A percentile compares a stretch with the other conserved stretches of the same genome.
Conservation (phyloP, 1,284 basidiomycete species). For the Vanrija sp. region DNA sequence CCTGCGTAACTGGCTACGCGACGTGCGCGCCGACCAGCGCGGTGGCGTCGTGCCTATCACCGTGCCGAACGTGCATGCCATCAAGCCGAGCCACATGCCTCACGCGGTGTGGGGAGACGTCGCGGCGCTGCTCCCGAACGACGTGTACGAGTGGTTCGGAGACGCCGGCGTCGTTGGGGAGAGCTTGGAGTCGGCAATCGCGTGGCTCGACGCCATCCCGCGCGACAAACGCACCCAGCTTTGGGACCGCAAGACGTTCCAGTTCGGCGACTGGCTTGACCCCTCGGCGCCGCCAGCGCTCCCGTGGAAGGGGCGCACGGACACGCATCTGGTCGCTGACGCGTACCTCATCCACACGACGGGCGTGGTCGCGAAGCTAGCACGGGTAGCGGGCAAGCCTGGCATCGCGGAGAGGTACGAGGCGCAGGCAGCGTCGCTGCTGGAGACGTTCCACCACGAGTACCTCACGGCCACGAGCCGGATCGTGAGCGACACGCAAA, state of each 20-base stretch:
- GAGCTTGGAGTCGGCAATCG: constrained; percentile 14
- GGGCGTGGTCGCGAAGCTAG: constrained; percentile 13
- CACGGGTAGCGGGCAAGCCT: constrained; percentile 8
- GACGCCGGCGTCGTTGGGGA: constrained; percentile 10
- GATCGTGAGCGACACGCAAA: constrained; percentile 14
- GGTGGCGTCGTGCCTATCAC: neutral
- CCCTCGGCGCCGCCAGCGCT: constrained; percentile 16
- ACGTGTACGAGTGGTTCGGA: constrained; percentile 12
- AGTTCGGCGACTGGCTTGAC: constrained; percentile 26
- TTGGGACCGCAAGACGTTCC: constrained; percentile 11
- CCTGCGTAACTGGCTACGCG: constrained; percentile 29
- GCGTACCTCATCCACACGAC: constrained; percentile 32
- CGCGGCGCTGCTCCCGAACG: constrained; percentile 18
- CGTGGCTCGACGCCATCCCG: constrained; percentile 22
- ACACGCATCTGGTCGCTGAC: constrained; percentile 22
- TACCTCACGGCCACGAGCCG: constrained; percentile 14
- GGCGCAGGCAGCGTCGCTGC: neutral
- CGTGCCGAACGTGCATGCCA: neutral
- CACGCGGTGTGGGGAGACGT: constrained; percentile 24
- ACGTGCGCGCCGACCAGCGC: constrained; percentile 24
- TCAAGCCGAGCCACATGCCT: neutral
- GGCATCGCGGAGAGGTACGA: constrained; percentile 9
- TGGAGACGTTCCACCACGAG: constrained; percentile 5
- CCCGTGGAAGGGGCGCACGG: constrained; percentile 16
- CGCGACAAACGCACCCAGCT: constrained; percentile 7